phyloP scores from a whole-genome alignment of 2,329 filamentous ascomycete genomes.

The Simplicillium sp. region DNA sequence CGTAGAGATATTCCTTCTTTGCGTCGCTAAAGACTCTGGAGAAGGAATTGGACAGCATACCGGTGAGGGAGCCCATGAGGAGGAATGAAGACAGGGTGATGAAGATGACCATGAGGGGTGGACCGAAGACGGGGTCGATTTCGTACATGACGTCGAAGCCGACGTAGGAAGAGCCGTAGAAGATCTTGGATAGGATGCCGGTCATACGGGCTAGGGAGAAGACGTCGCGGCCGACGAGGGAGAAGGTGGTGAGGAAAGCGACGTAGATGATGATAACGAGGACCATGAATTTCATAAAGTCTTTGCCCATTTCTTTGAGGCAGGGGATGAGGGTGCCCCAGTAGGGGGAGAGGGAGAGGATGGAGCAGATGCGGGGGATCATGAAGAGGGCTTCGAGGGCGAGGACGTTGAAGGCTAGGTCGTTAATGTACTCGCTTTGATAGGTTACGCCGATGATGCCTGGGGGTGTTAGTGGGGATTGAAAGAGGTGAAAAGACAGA shows the following conservation, averaged over 20 bases:
- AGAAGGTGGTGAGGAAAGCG: constrained; percentile 83
- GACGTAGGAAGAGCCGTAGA: constrained; percentile 67
- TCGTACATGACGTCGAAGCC: constrained; percentile 61
- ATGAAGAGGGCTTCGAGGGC: constrained; percentile 83
- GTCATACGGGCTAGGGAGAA: constrained; percentile 61
- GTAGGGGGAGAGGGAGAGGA: constrained; percentile 79
- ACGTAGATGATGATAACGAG: constrained; percentile 75
- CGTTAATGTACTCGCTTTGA: constrained; percentile 52
- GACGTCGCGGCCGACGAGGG: constrained; percentile 61
- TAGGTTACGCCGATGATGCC: constrained; percentile 30
- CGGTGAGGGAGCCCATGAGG: constrained; percentile 68
- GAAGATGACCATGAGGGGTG: constrained; percentile 61
- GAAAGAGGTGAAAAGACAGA: neutral
- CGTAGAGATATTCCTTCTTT: constrained; percentile 69
- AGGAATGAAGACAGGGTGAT: constrained; percentile 70
- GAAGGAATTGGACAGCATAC: constrained; percentile 70
- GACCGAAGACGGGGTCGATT: constrained; percentile 49
- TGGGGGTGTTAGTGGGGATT: constrained; percentile 9
- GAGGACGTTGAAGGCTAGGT: constrained; percentile 80
- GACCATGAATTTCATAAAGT: constrained; percentile 78
- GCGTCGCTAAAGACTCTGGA: constrained; percentile 53
- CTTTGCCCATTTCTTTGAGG: constrained; percentile 88
- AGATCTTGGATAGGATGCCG: constrained; percentile 70
- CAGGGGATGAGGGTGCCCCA: constrained; percentile 87
- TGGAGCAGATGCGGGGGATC: constrained; percentile 78